Base-by-base conservation (phyloP, 1,139 yeast genomes). In the Blastobotrys ciferrii region DNA sequence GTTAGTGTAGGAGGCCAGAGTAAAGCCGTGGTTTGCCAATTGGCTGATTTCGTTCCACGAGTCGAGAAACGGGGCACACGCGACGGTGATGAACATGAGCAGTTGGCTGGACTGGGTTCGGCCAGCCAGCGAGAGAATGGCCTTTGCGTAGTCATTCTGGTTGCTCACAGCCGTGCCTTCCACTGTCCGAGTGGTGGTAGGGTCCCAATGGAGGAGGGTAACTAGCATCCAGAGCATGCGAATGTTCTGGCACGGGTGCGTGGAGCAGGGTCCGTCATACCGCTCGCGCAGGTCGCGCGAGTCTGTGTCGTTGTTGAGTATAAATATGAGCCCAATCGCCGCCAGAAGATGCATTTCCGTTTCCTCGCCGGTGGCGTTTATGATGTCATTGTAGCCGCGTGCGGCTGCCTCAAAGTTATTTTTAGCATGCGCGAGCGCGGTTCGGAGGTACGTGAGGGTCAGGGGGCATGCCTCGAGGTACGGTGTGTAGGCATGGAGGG, bases 161-260 rank as follows among this genome's bases (percentile, higher is more conserved):
- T 19, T 19, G 25, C 25, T 36, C 18, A 36, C 19, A n/a, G 19
- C 28, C 6, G 19, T 28, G 18, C 14, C 19, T 4, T 36, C 28
- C n/a, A 36, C 15, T 12, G 28, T 18, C 25, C 40, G 25, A 11
- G 11, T 36, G 28, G 40, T 36, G 6, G 40, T 19, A 4, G 28
- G 15, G 18, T 36, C 40, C 40, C 40, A 36, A 19, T 36, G 40
- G 5, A 36, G 40, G 12, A 36, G 28, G 3, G 18, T 14, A 4
- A 36, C 40, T 14, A 36, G n/a, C 40, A 36, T 36, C 40, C 40
- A 36, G 5, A 36, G 40, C 9, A 36, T 36, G n/a, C 40, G 40
- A 18, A 36, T 15, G 18, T 18, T 19, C 13, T 17, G 6, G 4
- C 15, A 19, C 13, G 11, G n/a, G 14, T 36, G 40, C 7, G 18